These are phyloP conservation scores for Lipomyces spencermartinsiae DNA, from an alignment of 805 yeast genomes.

Conservation along the genomic window DNA sequence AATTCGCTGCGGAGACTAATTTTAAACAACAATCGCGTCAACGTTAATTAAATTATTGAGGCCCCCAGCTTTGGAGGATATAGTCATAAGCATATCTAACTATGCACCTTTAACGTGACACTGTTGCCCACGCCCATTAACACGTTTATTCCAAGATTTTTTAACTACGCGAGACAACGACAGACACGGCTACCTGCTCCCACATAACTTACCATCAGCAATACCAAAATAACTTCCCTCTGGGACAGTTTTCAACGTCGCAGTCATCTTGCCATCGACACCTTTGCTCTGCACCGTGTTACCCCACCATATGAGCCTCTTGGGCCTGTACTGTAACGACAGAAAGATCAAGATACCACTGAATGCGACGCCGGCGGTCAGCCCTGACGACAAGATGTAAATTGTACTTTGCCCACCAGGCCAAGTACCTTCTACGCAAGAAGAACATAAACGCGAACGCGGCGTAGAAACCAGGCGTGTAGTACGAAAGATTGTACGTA, in stretches of 20 bases:
- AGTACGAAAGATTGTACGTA: conserved; percentile 71
- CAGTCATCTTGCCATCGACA: conserved; percentile 15
- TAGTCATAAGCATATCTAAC: too few species aligned
- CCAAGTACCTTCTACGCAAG: conserved; percentile 13
- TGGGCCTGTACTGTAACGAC: conserved; percentile 51
- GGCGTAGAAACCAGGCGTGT: conserved; percentile 63
- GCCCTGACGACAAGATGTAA: conserved; percentile 67
- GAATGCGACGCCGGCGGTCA: conserved; percentile 70
- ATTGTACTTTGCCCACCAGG: conserved; percentile 41
- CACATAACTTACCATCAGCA: too few species aligned
- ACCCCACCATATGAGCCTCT: conserved; percentile 69
- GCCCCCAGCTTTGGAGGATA: too few species aligned
- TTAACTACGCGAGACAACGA: too few species aligned
- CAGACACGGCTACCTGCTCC: too few species aligned
- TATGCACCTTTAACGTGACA: too few species aligned
- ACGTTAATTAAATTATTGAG: too few species aligned
- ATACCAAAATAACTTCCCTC: conserved; percentile 41
- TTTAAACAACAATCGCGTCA: too few species aligned
- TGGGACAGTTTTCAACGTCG: conserved; percentile 11
- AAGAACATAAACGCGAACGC: conserved; percentile 13
- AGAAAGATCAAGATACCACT: conserved; percentile 64
- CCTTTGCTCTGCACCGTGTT: conserved; percentile 42
- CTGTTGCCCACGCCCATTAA: too few species aligned
- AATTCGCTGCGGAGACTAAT: too few species aligned
- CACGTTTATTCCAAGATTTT: too few species aligned